A percentile compares a stretch with the other conserved stretches of the same genome.
phyloP scores from a whole-genome alignment of 1,284 basidiomycete genomes.

The Mycosarcoma maydis region DNA sequence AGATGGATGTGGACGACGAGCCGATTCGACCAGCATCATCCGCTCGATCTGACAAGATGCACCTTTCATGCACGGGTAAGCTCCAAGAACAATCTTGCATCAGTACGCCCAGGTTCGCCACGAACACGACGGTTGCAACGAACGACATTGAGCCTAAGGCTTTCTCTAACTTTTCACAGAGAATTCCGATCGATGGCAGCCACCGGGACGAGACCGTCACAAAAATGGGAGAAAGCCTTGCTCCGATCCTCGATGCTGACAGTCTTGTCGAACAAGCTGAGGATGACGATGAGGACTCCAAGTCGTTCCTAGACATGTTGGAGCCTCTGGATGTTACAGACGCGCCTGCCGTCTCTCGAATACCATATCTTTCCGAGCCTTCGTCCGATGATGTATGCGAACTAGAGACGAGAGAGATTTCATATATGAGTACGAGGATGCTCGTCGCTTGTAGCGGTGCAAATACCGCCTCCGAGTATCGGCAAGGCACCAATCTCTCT shows the following conservation, averaged over 20 bases:
- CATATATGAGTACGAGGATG: conserved; percentile 8
- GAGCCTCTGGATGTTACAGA: conserved; percentile 9
- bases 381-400: conserved; percentile 9
- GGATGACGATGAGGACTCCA: conserved; percentile 28
- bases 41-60: neutral
- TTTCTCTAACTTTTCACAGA: neutral
- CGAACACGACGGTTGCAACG: neutral
- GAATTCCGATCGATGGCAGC: neutral
- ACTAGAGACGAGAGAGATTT: neutral
- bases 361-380: conserved; percentile 3
- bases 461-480: neutral
- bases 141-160: neutral
- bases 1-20: conserved; percentile 28
- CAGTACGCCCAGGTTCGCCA: no score
- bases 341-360: neutral
- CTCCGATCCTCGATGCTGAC: conserved; percentile 1
- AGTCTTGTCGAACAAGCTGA: conserved; percentile 2
- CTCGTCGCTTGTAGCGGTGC: conserved; percentile 14
- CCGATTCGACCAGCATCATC: neutral
- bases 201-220: neutral
- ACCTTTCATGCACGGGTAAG: conserved; percentile 2
- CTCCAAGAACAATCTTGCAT: conserved; percentile 9
- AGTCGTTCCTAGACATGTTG: conserved; percentile 27
- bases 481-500: no score
- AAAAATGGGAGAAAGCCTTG: neutral